Evolutionary conservation across 73 alveolate species (phyloP), one percentile per base, ranked within the genome.

Genomic region (Blepharisma japonicum): DNA sequence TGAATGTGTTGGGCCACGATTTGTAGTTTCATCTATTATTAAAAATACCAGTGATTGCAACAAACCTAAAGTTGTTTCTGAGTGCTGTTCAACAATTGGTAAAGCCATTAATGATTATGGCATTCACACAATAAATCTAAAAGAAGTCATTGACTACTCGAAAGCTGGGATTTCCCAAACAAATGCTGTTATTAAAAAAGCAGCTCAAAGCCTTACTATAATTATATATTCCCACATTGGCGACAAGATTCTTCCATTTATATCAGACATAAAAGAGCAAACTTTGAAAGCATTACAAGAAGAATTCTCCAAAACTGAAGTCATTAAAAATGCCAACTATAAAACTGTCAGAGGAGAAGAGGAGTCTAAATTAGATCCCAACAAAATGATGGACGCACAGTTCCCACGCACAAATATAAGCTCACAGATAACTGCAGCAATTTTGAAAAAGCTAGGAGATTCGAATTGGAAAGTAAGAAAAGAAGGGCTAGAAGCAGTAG

Each of bases 381-480:
- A 55, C 54, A 61, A 61, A 25, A 86, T 77, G 45, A 72, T 78
- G 45, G 87, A 79, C 53, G 97, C 82, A 46, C 86, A 83, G 32
- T 55, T 91, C 50, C 98, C 98, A 25, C 79, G 97, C 68, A 68
- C 82, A 21, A 95, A 91, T 80, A 90, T 93, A 48, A 68, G 91
- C 45, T 91, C 91, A 80, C 82, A 82, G 71, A 77, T 90, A 71
- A 81, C 86, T 32, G 84, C 95, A 6, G 89, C 86, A 68, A 45
- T 91, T 56, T 81, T 93, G 71, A 87, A 87, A 38, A 84, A 79
- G 72, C 87, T 93, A 55, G 86, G 80, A 18, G 94, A 91, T 77
- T 83, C 87, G 49, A 91, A 90, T 83, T 93, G 98, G 98, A 84
- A 91, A 54, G 83, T 77, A 47, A 81, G 95, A 80, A 93, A 93